Evolutionary conservation across 805 yeast species (phyloP).

Genomic region (Candida bentonensis): DNA sequence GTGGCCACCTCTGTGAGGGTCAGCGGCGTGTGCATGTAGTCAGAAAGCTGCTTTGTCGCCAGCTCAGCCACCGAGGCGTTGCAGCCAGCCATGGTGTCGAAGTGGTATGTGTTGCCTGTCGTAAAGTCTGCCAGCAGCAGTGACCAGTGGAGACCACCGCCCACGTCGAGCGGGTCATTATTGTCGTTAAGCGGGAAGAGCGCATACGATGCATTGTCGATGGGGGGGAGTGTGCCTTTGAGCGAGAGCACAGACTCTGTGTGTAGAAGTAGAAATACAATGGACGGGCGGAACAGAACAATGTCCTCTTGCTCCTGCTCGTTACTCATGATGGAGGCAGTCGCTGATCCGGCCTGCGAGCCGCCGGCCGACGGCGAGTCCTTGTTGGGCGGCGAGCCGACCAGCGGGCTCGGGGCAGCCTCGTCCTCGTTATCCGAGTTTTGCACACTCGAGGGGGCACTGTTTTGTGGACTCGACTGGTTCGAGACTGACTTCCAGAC

Average conservation of each 20-base stretch:
- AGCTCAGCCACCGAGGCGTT: slow-evolving; percentile 26
- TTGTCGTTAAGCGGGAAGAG: slow-evolving; percentile 60
- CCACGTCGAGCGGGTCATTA: slow-evolving; percentile 38
- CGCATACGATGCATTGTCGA: slow-evolving; percentile 33
- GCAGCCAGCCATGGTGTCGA: slow-evolving; percentile 42
- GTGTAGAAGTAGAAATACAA: slow-evolving; percentile 47
- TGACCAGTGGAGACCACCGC: slow-evolving; percentile 71
- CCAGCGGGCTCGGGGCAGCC: not conserved
- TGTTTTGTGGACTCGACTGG: not conserved
- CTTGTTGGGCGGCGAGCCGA: too few relatives aligned
- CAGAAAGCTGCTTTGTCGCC: slow-evolving; percentile 21
- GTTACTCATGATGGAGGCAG: slow-evolving; percentile 14
- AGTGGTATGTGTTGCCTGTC: slow-evolving; percentile 36
- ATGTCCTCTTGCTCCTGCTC: slow-evolving; percentile 20
- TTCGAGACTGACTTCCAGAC: not conserved
- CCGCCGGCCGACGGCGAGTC: too few relatives aligned
- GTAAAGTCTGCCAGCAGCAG: slow-evolving; percentile 37
- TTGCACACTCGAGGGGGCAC: not conserved
- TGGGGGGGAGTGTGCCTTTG: slow-evolving; percentile 31
- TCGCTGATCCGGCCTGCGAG: too few relatives aligned
- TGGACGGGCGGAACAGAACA: slow-evolving; percentile 41
- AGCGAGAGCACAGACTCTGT: slow-evolving; percentile 25
- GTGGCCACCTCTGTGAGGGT: slow-evolving; percentile 22
- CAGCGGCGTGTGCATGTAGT: slow-evolving; percentile 13
- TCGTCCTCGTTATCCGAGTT: not conserved